These are phyloP conservation scores for Aquilaria yunnanensis DNA, from an alignment of 345 rosid species.

Conservation along the genomic window DNA sequence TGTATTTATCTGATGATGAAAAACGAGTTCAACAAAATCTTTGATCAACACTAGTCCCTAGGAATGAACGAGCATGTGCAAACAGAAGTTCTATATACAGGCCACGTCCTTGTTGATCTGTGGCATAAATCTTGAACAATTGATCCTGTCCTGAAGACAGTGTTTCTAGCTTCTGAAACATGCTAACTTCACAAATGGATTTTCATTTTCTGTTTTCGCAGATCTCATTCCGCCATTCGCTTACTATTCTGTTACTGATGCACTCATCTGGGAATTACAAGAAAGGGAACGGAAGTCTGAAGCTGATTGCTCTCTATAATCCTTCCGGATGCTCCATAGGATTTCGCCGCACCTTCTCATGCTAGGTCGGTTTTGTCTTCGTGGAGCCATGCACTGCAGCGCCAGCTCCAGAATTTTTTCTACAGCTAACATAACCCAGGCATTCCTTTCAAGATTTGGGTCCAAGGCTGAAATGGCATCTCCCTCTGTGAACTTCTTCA, in stretches of 20 bases:
- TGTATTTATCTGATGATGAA: too few species aligned
- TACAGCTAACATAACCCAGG: conserved; percentile 43
- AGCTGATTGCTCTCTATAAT: conserved; percentile 45
- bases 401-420: conserved; percentile 78
- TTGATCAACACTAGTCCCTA: too few species aligned
- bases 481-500: conserved; percentile 62
- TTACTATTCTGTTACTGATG: conserved; percentile 21
- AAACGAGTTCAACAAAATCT: too few species aligned
- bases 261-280: conserved; percentile 30
- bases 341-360: conserved; percentile 85
- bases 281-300: conserved; percentile 28
- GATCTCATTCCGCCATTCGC: background rate
- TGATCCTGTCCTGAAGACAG: too few species aligned
- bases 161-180: background rate
- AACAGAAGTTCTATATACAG: too few species aligned
- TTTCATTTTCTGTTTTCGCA: background rate
- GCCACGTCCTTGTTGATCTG: too few species aligned
- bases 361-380: conserved; percentile 60
- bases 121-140: too few species aligned
- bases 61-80: too few species aligned
- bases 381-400: conserved; percentile 68
- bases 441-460: conserved; percentile 51
- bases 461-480: conserved; percentile 54
- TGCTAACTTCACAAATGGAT: background rate
- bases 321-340: conserved; percentile 85